Evolutionary conservation across 768 basidiomycete genomes (phyloP).

Genomic region (Rhizopogon roseolus): DNA sequence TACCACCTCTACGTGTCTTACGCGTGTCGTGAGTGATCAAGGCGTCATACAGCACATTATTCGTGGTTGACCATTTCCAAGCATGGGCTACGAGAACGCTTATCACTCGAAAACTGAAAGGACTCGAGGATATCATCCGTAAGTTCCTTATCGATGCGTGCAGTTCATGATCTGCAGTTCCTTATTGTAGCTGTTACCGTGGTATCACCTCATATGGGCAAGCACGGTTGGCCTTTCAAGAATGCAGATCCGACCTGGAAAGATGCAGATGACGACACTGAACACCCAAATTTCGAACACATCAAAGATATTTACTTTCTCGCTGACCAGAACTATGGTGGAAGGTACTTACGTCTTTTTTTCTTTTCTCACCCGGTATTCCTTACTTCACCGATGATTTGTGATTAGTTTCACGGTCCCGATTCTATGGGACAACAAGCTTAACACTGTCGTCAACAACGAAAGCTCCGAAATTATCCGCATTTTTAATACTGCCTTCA

Average conservation of each 20-base stretch:
- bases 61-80: conserved; percentile 18
- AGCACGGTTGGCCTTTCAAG: conserved; percentile 85
- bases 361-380: not conserved
- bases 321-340: conserved; percentile 65
- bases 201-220: conserved; percentile 85
- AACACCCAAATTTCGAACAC: conserved; percentile 57
- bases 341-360: conserved; percentile 42
- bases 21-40: conserved; percentile 63
- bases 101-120: conserved; percentile 88
- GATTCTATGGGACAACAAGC: conserved; percentile 90
- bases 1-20: conserved; percentile 91
- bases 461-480: conserved; percentile 95
- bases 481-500: conserved; percentile 85
- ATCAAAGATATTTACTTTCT: conserved; percentile 84
- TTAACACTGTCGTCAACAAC: conserved; percentile 87
- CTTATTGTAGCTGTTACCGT: conserved; percentile 57
- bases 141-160: conserved; percentile 21
- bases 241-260: conserved; percentile 56
- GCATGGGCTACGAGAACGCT: conserved; percentile 94
- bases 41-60: not conserved
- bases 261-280: conserved; percentile 69
- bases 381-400: not conserved
- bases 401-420: conserved; percentile 75
- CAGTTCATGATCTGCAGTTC: not conserved
- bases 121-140: conserved; percentile 82